Evolutionary conservation across 2,329 filamentous ascomycete species (phyloP), one percentile per base, ranked within the genome.

Genomic region (Trichoderma polysporum): DNA sequence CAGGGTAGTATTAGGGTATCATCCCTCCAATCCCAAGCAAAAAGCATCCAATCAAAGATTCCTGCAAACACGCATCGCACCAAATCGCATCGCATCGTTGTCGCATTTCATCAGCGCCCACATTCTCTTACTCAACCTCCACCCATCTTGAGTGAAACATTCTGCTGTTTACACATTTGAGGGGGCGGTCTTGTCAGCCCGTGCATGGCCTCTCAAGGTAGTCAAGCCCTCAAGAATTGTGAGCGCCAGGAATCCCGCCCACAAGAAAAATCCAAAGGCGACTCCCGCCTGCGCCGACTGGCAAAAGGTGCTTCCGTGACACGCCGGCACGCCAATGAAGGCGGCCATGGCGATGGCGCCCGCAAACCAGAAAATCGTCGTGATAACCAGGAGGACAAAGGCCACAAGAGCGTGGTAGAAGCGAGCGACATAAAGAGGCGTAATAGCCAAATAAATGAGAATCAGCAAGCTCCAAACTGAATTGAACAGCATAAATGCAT

Each of bases 331-430:
- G 62, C 86, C 85, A 66, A 93, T 79, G 65, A 83, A 83, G 22
- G 88, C 89, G 0, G 90, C 92, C 12, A 94, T 79, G 0, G 92
- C 92, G 71, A 96, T 89, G 73, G 93, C 91, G 7, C 92, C 93
- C 0, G 90, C 89, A 75, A 97, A 95, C 93, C 93, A 97, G 82
- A 96, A 96, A 66, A 96, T 83, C 80, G 90, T 89, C 10, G 92
- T 95, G 27, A 95, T 71, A 54, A 82, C 82, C 74, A 96, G 91
- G 35, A 92, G 82, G 1, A 74, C 88, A 19, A 94, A 81, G 17
- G 93, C 86, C 52, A 84, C 87, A 59, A 87, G 86, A 61, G 84
- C 85, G 77, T 92, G 87, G 72, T 89, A 88, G 12, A 88, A 73
- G 27, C 81, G 80, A 3, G 85, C 82, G 72, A 88, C 81, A 78